Percentiles rank a stretch among this genome's conserved stretches.
Evolutionary conservation across 306 rosid genomes (phyloP).

Genomic region (Phaseolus lunatus): DNA sequence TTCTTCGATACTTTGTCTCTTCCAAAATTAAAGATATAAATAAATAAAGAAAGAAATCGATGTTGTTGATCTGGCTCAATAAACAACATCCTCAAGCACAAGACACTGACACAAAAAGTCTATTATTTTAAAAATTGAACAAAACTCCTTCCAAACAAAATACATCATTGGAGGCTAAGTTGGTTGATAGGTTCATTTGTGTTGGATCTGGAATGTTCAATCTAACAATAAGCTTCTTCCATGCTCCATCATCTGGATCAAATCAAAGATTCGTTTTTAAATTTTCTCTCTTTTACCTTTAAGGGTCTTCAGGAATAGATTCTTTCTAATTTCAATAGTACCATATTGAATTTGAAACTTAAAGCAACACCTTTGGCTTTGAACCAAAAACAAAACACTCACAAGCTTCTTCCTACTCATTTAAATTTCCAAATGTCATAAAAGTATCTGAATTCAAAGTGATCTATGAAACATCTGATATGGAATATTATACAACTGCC

Average conservation of each 20-base stretch:
- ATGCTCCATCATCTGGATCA: constrained; percentile 1
- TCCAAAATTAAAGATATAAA: background rate
- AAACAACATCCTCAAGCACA: constrained; percentile 43
- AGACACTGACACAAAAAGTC: constrained; percentile 41
- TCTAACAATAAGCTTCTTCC: background rate
- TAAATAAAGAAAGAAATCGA: background rate
- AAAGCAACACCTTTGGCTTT: constrained; percentile 43
- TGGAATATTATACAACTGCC: background rate
- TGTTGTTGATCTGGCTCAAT: constrained; percentile 32
- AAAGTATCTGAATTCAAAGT: constrained; percentile 4
- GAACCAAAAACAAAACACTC: constrained; percentile 39
- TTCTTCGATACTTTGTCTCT: constrained; percentile 25
- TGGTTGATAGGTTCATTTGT: constrained; percentile 21
- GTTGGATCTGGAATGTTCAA: constrained; percentile 7
- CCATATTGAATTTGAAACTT: constrained; percentile 42
- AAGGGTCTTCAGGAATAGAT: constrained; percentile 26
- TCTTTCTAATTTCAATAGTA: constrained; percentile 11
- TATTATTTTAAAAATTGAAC: constrained; percentile 30
- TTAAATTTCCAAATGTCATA: background rate
- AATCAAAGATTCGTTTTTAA: constrained; percentile 40
- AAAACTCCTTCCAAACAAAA: background rate
- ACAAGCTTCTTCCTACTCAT: background rate
- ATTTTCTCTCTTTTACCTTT: constrained; percentile 35
- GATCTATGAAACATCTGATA: background rate
- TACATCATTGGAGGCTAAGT: constrained; percentile 2